phyloP scores from a whole-genome alignment of 1,284 basidiomycete genomes.

The Pseudomicrostroma phylloplanum region DNA sequence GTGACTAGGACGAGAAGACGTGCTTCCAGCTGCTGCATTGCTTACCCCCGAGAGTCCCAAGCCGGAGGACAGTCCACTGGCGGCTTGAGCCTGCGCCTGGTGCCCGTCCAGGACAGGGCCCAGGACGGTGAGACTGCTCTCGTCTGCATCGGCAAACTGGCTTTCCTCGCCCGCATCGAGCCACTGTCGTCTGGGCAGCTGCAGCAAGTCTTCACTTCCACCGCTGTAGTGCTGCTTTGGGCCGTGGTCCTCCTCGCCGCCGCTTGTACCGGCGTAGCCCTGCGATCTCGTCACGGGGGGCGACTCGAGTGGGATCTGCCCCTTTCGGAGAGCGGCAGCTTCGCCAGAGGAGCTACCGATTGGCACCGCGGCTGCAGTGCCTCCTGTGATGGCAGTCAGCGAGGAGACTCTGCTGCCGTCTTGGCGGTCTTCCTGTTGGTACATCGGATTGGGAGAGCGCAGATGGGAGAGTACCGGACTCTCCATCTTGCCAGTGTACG shows the following conservation, averaged over 20 bases:
- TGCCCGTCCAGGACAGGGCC: constrained; percentile 2
- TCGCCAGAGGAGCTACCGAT: neutral
- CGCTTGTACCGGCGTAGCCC: neutral
- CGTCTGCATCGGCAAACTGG: constrained; percentile 5
- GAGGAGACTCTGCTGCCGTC: neutral
- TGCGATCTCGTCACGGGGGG: neutral
- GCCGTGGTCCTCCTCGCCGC: neutral
- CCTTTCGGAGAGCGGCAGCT: constrained; percentile 13
- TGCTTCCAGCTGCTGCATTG: neutral
- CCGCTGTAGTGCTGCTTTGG: constrained; percentile 12
- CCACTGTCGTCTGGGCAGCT: neutral
- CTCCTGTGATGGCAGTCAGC: constrained; percentile 8
- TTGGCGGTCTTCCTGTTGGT: neutral
- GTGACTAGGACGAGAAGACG: neutral
- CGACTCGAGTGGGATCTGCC: neutral
- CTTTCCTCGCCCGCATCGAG: neutral
- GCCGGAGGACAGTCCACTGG: neutral
- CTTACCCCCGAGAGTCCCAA: neutral
- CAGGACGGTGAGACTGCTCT: constrained; percentile 4
- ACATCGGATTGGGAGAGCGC: neutral
- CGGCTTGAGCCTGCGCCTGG: neutral
- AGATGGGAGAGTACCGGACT: neutral
- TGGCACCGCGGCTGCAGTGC: neutral
- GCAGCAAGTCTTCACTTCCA: constrained; percentile 14
- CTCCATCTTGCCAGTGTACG: constrained; percentile 17